A percentile compares a stretch with the other conserved stretches of the same genome.
Evolutionary conservation across 2,329 filamentous ascomycete genomes (phyloP).

Genomic region (Microdochium bolleyi): DNA sequence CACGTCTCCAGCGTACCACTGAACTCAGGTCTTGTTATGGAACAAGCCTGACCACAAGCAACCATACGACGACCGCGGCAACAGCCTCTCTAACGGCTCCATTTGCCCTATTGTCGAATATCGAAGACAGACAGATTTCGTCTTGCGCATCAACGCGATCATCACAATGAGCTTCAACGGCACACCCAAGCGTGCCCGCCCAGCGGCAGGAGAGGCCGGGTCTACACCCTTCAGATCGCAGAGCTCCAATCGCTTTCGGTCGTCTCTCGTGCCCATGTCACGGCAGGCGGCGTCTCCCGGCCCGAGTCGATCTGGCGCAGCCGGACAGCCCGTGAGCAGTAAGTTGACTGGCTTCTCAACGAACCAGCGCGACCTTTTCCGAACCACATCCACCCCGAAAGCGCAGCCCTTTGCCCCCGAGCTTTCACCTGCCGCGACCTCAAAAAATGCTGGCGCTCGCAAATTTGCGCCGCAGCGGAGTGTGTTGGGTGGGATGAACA

Average conservation of each 20-base stretch:
- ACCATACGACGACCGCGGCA: background rate
- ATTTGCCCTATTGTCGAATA: background rate
- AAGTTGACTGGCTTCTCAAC: slow-evolving; percentile 11
- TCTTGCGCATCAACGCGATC: slow-evolving; percentile 1
- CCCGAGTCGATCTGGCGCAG: slow-evolving; percentile 13
- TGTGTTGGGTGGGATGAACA: slow-evolving; percentile 40
- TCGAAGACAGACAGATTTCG: background rate
- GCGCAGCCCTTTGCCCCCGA: slow-evolving; percentile 18
- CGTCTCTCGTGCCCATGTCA: slow-evolving; percentile 22
- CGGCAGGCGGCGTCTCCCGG: background rate
- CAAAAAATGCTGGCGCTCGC: slow-evolving; percentile 13
- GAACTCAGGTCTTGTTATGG: background rate
- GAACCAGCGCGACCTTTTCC: slow-evolving; percentile 19
- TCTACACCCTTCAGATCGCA: slow-evolving; percentile 19
- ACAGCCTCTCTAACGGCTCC: background rate
- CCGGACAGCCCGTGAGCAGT: slow-evolving; percentile 9
- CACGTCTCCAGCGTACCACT: background rate
- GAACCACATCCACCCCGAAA: slow-evolving; percentile 18
- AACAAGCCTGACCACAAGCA: background rate
- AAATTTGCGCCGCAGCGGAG: slow-evolving; percentile 26
- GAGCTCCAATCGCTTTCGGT: slow-evolving; percentile 18
- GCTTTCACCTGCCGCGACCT: slow-evolving; percentile 13
- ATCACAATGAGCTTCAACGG: slow-evolving; percentile 15
- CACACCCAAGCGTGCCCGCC: slow-evolving; percentile 18
- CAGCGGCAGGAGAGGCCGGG: slow-evolving; percentile 16